Percentiles rank a stretch among this genome's conserved stretches.
Conservation (phyloP, 805 yeast genomes). For the Spencermartinsiella europaea region DNA sequence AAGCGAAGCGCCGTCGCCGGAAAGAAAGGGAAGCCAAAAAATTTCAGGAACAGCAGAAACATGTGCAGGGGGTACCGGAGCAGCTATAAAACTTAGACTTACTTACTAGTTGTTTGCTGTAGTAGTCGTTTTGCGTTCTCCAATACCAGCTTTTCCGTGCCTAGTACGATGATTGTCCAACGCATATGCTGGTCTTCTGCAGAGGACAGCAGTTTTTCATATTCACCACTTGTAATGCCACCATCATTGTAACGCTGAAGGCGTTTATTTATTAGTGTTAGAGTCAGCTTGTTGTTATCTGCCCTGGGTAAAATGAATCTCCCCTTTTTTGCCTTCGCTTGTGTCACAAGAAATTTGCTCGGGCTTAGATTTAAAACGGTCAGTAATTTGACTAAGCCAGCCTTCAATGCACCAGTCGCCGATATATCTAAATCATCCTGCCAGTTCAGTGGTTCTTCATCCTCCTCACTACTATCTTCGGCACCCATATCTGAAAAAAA, state of each 20-base stretch:
- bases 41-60: background rate
- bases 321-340: slow-evolving; percentile 18
- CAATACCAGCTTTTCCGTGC: slow-evolving; percentile 30
- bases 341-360: slow-evolving; percentile 13
- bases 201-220: slow-evolving; percentile 12
- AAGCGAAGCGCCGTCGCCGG: slow-evolving; percentile 73
- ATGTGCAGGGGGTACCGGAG: background rate
- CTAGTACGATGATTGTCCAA: slow-evolving; percentile 22
- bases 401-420: slow-evolving; percentile 16
- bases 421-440: slow-evolving; percentile 17
- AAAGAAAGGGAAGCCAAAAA: slow-evolving; percentile 32
- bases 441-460: slow-evolving; percentile 16
- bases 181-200: slow-evolving; percentile 10
- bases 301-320: slow-evolving; percentile 9
- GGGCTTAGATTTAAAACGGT: slow-evolving; percentile 17
- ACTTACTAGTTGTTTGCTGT: background rate
- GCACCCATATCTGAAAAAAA: slow-evolving; percentile 22
- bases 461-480: slow-evolving; percentile 15
- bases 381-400: slow-evolving; percentile 13
- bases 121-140: slow-evolving; percentile 16
- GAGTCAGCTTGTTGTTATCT: slow-evolving; percentile 11
- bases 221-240: slow-evolving; percentile 19
- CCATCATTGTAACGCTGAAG: slow-evolving; percentile 22
- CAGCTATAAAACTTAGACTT: background rate
- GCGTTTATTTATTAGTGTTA: slow-evolving; percentile 13